A percentile compares a stretch with the other conserved stretches of the same genome.
Evolutionary conservation across 192 early-diverging fungal species (phyloP).

Genomic region (Rhizophlyctis rosea): DNA sequence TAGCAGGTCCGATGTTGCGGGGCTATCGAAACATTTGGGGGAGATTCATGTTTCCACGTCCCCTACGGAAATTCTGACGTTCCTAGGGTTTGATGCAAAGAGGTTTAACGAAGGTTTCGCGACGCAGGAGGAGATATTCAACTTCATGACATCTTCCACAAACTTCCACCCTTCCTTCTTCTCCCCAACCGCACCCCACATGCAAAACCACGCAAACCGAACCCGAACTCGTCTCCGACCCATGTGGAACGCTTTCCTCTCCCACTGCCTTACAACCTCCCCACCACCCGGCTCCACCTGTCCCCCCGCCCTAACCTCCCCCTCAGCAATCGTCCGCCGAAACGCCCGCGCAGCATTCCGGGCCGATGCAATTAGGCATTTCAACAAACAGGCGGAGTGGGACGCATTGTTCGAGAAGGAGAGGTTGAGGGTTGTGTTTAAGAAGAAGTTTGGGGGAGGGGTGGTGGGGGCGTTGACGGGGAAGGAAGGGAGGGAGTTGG

Average conservation of each 20-base stretch:
- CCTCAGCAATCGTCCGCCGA: background rate
- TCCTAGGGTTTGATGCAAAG: slow-evolving; percentile 3
- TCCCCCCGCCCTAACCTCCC: background rate
- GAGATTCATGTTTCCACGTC: background rate
- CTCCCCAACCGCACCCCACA: no score
- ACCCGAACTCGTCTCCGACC: no score
- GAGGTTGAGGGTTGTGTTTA: background rate
- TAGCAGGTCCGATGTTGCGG: background rate
- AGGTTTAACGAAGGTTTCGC: background rate
- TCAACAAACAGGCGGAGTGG: slow-evolving; percentile 8
- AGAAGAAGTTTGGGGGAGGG: background rate
- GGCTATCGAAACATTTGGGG: background rate
- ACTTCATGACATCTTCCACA: background rate
- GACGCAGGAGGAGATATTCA: background rate
- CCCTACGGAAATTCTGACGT: background rate
- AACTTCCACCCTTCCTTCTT: background rate
- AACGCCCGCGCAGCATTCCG: slow-evolving; percentile 1
- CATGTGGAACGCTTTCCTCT: background rate
- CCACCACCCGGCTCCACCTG: slow-evolving; percentile 1
- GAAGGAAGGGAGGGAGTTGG: background rate
- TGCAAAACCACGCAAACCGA: background rate
- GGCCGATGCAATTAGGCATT: slow-evolving; percentile 1
- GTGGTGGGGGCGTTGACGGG: background rate
- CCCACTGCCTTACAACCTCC: background rate
- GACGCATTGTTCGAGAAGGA: slow-evolving; percentile 7